Base-by-base conservation (phyloP, 305 asterid species). In the Coffea humblotiana region DNA sequence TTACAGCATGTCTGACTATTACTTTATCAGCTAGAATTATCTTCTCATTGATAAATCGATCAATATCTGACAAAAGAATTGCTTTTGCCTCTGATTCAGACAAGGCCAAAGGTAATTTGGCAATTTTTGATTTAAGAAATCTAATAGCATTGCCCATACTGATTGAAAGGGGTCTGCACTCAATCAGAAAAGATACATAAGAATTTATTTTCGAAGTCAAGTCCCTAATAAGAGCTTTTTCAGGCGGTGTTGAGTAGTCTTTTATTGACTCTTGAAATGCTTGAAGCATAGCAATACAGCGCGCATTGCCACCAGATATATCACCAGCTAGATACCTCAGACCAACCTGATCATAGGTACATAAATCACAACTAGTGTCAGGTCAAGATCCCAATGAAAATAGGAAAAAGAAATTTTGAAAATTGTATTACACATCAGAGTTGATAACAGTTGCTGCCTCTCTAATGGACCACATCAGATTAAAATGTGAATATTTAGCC, bases 271-370 rank as follows among this genome's bases (percentile, higher is more conserved):
- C 96, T 84, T 88, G 94, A 83, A 93, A 88, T 43, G 97, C 97
- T 87, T 90, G 91, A 77, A 94, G 98, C 98, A 94, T 94, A 19
- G 97, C 97, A 80, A 93, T 86, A 83, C 98, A 94, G n/a, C 97
- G 97, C 60, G 98, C 94, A 88, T 94, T 94, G 76, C 98, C 97
- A 77, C 97, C 97, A 77, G 93, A 88, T 75, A 93, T 93, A 82
- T 90, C 97, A 73, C 98, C 98, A 83, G 96, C 85, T 84, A 94
- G 86, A 83, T 90, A 92, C 84, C 95, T 88, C 77, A 92, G 85
- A 67, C 98, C 98, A 83, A 92, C 98, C 98, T 94, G 91, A 82
- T 60, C 48, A 79, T 58, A 77, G 58, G 72, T 58, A 76, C 51
- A 82, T 48, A 27, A 86, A 58, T 69, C 54, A 72, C 56, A 80